Percentiles rank a stretch among this genome's conserved stretches.
Evolutionary conservation across 495 filamentous ascomycete genomes (phyloP).

Genomic region (Penicillium chermesinum): DNA sequence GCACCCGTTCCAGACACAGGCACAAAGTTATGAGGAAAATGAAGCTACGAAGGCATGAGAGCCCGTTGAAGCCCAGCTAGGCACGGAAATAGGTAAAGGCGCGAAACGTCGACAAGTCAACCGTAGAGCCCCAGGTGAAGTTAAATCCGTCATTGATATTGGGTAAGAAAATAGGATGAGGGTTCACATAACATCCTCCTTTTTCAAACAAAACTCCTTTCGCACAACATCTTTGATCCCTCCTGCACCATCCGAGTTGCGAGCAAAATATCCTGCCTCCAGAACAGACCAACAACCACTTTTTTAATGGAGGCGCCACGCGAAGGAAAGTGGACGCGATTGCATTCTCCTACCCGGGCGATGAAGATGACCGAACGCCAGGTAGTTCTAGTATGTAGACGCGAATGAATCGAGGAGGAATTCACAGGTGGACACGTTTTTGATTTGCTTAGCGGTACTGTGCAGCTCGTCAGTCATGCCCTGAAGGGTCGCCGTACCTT

Average conservation of each 20-base stretch:
- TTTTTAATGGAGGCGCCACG: conserved; percentile 22
- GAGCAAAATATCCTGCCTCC: conserved; percentile 18
- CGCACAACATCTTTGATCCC: conserved; percentile 27
- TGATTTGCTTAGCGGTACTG: conserved; percentile 52
- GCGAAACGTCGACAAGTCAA: neutral
- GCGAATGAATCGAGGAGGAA: conserved; percentile 32
- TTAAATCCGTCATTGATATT: conserved; percentile 39
- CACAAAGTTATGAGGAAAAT: no score
- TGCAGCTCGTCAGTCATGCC: neutral
- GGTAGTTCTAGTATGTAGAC: conserved; percentile 27
- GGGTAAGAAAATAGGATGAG: conserved; percentile 28
- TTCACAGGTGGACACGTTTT: conserved; percentile 28
- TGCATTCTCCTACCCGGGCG: conserved; percentile 14
- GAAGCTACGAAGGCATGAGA: no score
- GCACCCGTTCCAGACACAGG: no score
- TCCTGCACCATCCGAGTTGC: conserved; percentile 18
- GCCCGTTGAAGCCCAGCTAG: no score
- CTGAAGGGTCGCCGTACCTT: no score
- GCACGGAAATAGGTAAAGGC: no score
- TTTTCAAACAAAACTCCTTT: conserved; percentile 24
- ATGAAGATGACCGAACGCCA: conserved; percentile 18
- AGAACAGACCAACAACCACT: conserved; percentile 16
- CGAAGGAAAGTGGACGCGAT: conserved; percentile 16
- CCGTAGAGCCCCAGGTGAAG: conserved; percentile 4
- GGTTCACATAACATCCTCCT: conserved; percentile 26